phyloP scores from a whole-genome alignment of 2,329 filamentous ascomycete genomes.

The Neonectria faginata region DNA sequence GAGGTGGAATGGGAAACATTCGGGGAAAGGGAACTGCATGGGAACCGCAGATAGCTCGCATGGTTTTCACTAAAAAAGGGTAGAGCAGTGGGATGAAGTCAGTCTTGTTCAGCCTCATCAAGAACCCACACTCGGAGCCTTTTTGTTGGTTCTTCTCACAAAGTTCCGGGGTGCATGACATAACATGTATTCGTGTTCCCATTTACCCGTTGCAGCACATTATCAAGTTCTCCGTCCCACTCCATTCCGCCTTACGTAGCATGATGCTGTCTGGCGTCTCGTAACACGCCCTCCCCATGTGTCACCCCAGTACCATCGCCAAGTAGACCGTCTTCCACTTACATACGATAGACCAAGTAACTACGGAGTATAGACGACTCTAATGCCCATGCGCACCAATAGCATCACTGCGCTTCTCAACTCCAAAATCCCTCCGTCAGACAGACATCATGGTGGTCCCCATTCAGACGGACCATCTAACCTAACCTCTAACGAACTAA shows the following conservation, averaged over 20 bases:
- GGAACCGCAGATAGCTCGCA: constrained; percentile 11
- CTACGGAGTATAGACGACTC: not conserved
- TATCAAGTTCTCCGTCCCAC: not conserved
- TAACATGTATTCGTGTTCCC: not conserved
- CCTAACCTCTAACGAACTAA: not conserved
- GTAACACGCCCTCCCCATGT: too few species aligned
- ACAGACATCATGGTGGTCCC: not conserved
- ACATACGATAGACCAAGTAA: too few species aligned
- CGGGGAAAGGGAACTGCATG: constrained; percentile 13
- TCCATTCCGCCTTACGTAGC: not conserved
- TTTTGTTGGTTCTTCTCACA: not conserved
- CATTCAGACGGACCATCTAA: not conserved
- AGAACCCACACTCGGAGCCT: not conserved
- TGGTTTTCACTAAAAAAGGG: not conserved
- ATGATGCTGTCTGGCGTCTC: not conserved
- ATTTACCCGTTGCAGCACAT: not conserved
- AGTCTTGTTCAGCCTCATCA: not conserved
- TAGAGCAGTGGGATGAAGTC: not conserved
- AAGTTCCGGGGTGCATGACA: constrained; percentile 2
- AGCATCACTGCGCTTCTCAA: not conserved
- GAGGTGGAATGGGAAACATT: not conserved
- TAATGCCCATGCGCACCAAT: not conserved
- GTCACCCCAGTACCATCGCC: too few species aligned
- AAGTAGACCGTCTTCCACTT: too few species aligned
- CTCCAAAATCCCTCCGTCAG: not conserved